Conservation (phyloP, 2,329 filamentous ascomycete genomes). For the Claviceps africana region DNA sequence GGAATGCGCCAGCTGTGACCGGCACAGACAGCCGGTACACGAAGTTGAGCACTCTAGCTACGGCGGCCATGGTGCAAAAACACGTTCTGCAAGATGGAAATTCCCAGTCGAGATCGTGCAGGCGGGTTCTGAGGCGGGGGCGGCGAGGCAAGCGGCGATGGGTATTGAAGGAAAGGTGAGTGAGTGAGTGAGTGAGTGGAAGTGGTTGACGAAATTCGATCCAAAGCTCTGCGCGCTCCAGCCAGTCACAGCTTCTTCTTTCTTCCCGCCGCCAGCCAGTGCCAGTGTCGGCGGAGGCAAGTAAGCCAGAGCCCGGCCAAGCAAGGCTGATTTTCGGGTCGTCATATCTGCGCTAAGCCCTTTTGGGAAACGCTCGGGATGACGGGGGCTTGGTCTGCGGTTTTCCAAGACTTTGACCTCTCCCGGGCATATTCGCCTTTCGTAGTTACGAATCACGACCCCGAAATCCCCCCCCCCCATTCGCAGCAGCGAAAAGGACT, state of each 20-base stretch:
- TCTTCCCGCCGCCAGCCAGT: neutral
- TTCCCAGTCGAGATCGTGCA: neutral
- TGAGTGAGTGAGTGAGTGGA: too few species aligned
- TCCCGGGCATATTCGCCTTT: conserved; percentile 6
- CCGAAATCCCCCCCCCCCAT: conserved; percentile 4
- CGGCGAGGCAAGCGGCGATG: neutral
- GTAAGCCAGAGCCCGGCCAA: neutral
- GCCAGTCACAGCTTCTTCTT: too few species aligned
- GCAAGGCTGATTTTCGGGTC: conserved; percentile 12
- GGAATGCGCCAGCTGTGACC: conserved; percentile 49
- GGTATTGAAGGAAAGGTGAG: neutral
- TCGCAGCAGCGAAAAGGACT: conserved; percentile 13
- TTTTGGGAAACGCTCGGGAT: conserved; percentile 22
- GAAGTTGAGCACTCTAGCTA: conserved; percentile 43
- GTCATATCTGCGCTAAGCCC: conserved; percentile 15
- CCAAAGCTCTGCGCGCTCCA: neutral
- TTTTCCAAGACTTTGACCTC: conserved; percentile 12
- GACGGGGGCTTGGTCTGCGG: conserved; percentile 9
- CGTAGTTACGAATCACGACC: conserved; percentile 6
- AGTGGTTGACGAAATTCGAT: neutral
- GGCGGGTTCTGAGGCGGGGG: neutral
- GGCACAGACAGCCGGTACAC: conserved; percentile 62
- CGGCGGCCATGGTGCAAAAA: conserved; percentile 29
- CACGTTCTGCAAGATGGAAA: neutral
- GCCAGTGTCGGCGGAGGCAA: neutral